These are phyloP conservation scores for Sclerotinia minor DNA, from an alignment of 2,329 filamentous ascomycete genomes.

Conservation along the genomic window DNA sequence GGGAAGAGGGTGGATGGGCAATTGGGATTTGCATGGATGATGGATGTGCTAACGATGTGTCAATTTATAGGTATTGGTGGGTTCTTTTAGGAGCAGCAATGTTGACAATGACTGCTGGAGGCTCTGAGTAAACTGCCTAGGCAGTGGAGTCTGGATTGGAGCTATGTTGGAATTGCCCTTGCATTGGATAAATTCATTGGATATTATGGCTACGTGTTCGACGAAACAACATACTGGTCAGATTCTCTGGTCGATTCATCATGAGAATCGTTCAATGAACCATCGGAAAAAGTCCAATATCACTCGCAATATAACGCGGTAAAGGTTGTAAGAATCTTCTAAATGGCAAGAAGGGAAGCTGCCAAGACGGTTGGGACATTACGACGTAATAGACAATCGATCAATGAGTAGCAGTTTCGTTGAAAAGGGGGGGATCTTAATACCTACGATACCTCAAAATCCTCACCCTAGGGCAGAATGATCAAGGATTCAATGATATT, in stretches of 20 bases:
- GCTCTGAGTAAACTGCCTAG: slow-evolving; percentile 45
- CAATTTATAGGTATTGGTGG: slow-evolving; percentile 59
- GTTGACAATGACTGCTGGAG: slow-evolving; percentile 53
- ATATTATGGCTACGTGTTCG: background rate
- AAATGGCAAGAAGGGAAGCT: background rate
- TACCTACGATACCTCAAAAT: background rate
- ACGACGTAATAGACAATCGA: background rate
- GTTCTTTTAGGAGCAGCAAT: slow-evolving; percentile 55
- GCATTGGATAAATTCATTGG: background rate
- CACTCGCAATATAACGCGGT: background rate
- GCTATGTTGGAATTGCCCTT: background rate
- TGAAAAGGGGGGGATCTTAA: background rate
- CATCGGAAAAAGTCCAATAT: background rate
- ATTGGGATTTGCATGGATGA: no score
- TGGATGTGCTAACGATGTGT: background rate
- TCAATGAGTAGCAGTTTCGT: background rate
- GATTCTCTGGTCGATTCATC: no score
- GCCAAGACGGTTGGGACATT: background rate
- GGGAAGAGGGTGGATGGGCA: background rate
- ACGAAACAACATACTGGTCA: background rate
- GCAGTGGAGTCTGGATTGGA: background rate
- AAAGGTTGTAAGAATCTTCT: background rate
- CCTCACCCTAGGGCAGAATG: no score
- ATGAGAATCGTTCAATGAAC: no score
- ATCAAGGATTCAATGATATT: background rate